Percentiles rank a stretch among this genome's conserved stretches.
These are phyloP conservation scores for Rhodotorula sp. DNA, from an alignment of 1,284 basidiomycete species.

Conservation along the genomic window DNA sequence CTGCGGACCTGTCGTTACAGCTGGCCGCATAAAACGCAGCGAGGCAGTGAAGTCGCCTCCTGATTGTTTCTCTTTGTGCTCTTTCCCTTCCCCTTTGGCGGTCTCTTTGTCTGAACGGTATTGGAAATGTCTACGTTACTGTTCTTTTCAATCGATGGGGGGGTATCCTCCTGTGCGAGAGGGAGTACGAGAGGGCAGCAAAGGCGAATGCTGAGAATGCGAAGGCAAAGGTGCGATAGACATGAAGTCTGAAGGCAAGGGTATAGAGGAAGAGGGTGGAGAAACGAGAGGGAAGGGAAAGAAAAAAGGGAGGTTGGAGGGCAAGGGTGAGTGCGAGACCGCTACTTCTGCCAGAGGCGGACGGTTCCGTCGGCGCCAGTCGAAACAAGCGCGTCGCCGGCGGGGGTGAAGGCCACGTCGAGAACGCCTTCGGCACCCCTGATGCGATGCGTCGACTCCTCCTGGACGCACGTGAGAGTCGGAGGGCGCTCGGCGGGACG, in stretches of 20 bases:
- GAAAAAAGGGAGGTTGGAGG: not conserved
- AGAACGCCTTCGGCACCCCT: slow-evolving; percentile 88
- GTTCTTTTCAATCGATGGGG: not conserved
- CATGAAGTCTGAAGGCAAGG: not conserved
- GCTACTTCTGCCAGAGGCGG: slow-evolving; percentile 60
- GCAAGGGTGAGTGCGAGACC: not conserved
- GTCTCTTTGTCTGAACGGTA: not conserved
- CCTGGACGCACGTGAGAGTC: slow-evolving; percentile 70
- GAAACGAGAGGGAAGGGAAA: not conserved
- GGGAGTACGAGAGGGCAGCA: not conserved
- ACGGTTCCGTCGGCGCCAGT: slow-evolving; percentile 94
- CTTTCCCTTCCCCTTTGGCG: not conserved
- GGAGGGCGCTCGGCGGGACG: no score
- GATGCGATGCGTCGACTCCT: slow-evolving; percentile 77
- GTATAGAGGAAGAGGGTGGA: no score
- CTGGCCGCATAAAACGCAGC: not conserved
- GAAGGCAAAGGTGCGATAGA: not conserved
- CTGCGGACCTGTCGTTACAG: slow-evolving; percentile 1
- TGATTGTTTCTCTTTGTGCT: not conserved
- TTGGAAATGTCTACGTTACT: not conserved
- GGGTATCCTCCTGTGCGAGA: not conserved
- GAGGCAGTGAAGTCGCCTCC: not conserved
- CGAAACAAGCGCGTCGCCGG: slow-evolving; percentile 81
- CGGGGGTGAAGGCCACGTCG: slow-evolving; percentile 78
- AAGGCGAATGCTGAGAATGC: not conserved